Conservation (phyloP, 495 filamentous ascomycete genomes). For the Trichoderma orchidacearum region DNA sequence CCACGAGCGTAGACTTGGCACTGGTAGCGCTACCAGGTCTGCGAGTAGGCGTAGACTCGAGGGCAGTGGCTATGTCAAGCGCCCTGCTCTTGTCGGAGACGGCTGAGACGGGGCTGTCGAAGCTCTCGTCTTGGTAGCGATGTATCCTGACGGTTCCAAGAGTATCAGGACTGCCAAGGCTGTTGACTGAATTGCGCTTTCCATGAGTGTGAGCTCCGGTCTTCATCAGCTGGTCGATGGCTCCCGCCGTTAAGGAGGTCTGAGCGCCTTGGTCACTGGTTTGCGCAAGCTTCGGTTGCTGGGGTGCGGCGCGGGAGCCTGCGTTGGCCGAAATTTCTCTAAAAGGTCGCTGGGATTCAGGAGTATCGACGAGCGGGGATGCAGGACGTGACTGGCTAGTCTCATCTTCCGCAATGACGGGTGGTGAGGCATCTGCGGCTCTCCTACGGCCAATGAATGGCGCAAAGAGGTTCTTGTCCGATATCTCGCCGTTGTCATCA, state of each 20-base stretch:
- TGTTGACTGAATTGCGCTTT: slow-evolving; percentile 3
- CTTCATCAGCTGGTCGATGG: slow-evolving; percentile 15
- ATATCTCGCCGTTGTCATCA: slow-evolving; percentile 5
- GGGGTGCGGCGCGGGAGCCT: slow-evolving; percentile 11
- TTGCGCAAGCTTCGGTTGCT: slow-evolving; percentile 42
- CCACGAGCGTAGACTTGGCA: slow-evolving; percentile 18
- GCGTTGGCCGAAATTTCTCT: slow-evolving; percentile 26
- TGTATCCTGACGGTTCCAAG: slow-evolving; percentile 19
- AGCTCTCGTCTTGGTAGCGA: slow-evolving; percentile 19
- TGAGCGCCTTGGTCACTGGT: slow-evolving; percentile 51
- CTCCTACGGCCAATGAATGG: slow-evolving; percentile 21
- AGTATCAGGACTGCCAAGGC: slow-evolving; percentile 16
- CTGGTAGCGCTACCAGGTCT: slow-evolving; percentile 64
- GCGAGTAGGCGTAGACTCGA: slow-evolving; percentile 12
- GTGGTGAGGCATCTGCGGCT: slow-evolving; percentile 18
- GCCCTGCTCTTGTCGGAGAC: slow-evolving; percentile 19
- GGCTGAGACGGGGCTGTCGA: slow-evolving; percentile 21
- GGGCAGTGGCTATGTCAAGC: slow-evolving; percentile 8
- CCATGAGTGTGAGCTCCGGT: slow-evolving; percentile 8
- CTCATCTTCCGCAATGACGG: slow-evolving; percentile 43
- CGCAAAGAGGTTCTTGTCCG: slow-evolving; percentile 25
- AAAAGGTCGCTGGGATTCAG: slow-evolving; percentile 27
- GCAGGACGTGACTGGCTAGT: slow-evolving; percentile 29
- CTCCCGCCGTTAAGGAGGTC: slow-evolving; percentile 13
- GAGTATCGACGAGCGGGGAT: slow-evolving; percentile 18